Base-by-base conservation (phyloP, 75 land plant genomes). In the Cunninghamia lanceolata region DNA sequence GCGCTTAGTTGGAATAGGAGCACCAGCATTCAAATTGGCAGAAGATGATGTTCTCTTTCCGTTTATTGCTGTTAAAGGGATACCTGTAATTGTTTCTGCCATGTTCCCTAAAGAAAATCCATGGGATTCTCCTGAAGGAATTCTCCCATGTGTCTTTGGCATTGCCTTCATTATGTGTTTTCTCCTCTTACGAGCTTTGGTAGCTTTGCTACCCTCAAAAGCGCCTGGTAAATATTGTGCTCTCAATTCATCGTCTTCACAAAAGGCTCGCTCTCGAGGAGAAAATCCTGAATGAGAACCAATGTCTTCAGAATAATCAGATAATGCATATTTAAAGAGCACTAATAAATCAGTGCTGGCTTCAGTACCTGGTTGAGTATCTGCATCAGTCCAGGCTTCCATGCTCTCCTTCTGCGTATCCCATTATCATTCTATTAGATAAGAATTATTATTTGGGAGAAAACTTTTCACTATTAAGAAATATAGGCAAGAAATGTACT, bases 1-100 rank as follows among this genome's bases (percentile, higher is more conserved):
- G 35, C 99, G 96, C 87, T 98, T 98, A 70, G 95, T 94, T 42
- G 99, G 99, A 84, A 98, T 94, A 35, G 89, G 36, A n/a, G 88
- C 40, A 59, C 92, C 91, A 86, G 87, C 91, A 92, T 91, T 89
- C 70, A 90, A 85, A 81, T 81, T 78, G 63, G 75, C 91, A 39
- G 91, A 84, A 45, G 92, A 36, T 53, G 47, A 14, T 34, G 54
- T 86, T 75, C 99, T 89, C 84, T 97, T 95, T 11, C 91, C 93
- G 36, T 85, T 85, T 9, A 91, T 77, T 2, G 63, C 30, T 40
- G 89, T 34, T 45, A 84, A 89, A 76, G 86, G 91, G 68, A 59
- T 59, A 39, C 88, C 88, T 7, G 8, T 8, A 68, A 77, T 83
- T 83, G 84, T 83, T 34, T 83, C 84, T 32, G 66, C 63, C 28